A percentile compares a stretch with the other conserved stretches of the same genome.
phyloP scores from a whole-genome alignment of 1,284 basidiomycete genomes.

The Amylostereum chailletii region DNA sequence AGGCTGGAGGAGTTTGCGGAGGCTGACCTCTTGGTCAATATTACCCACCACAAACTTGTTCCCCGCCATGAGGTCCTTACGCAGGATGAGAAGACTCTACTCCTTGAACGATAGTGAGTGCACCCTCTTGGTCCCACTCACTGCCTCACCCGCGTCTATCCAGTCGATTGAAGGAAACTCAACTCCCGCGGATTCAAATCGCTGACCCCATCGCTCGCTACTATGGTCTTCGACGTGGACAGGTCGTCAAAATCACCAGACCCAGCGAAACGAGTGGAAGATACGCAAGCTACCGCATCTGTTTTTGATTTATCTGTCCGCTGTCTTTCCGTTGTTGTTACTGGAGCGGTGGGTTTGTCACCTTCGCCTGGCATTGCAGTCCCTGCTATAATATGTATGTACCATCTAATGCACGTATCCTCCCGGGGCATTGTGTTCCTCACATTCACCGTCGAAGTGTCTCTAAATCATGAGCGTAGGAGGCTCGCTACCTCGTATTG shows the following conservation, averaged over 20 bases:
- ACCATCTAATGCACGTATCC: no score
- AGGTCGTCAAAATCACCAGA: conserved; percentile 97
- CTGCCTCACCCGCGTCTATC: conserved; percentile 6
- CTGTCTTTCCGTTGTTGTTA: not conserved
- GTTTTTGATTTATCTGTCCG: conserved; percentile 41
- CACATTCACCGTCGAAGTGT: no score
- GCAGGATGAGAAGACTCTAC: conserved; percentile 77
- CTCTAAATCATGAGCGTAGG: no score
- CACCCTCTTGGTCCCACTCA: conserved; percentile 7
- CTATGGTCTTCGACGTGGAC: conserved; percentile 90
- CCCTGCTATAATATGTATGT: no score
- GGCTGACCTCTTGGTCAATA: conserved; percentile 94
- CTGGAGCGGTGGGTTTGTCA: not conserved
- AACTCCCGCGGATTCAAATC: conserved; percentile 93
- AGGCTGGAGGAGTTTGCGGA: conserved; percentile 96
- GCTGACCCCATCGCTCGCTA: conserved; percentile 96
- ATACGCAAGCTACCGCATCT: conserved; percentile 89
- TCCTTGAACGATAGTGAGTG: conserved; percentile 89
- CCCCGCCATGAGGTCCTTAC: conserved; percentile 89
- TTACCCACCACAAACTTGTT: conserved; percentile 92
- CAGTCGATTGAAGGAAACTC: conserved; percentile 96
- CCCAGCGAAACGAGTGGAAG: conserved; percentile 95
- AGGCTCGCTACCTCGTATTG: no score
- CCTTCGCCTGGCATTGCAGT: no score
- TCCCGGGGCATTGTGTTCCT: no score